Conservation (phyloP, 345 rosid genomes). For the Pistacia vera region DNA sequence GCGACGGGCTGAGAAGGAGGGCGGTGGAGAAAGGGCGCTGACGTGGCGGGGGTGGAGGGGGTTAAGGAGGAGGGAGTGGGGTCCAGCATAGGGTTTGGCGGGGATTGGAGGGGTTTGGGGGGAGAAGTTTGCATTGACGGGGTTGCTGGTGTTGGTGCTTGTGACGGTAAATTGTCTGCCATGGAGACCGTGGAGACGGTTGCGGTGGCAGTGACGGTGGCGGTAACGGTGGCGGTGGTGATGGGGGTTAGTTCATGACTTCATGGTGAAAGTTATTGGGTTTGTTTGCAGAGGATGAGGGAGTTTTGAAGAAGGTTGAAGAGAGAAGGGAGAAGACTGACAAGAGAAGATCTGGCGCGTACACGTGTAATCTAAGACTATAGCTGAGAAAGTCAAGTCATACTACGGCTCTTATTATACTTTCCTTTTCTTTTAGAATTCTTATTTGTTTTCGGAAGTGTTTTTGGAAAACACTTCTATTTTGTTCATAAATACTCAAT, state of each 20-base stretch:
- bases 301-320: background rate
- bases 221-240: background rate
- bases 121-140: constrained; percentile 29
- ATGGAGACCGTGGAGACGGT: background rate
- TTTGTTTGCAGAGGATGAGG: background rate
- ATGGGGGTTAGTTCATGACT: constrained; percentile 6
- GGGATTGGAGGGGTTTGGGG: constrained; percentile 37
- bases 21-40: constrained; percentile 10
- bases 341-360: constrained; percentile 22
- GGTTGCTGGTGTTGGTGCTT: constrained; percentile 16
- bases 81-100: constrained; percentile 42
- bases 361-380: constrained; percentile 12
- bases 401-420: no score
- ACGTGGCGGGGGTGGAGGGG: constrained; percentile 27
- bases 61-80: constrained; percentile 26
- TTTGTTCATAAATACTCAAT: no score
- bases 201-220: no score
- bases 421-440: no score
- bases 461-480: no score
- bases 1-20: background rate
- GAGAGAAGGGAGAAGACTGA: background rate
- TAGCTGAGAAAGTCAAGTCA: no score
- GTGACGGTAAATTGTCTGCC: constrained; percentile 40
- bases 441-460: no score
- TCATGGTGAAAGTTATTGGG: background rate